These are phyloP conservation scores for cucumber (Cucumis sativus) DNA, from an alignment of 306 rosid species.

Conservation along the genomic window Cucumber_9930_V3 NC_026655.2:31159501-31160000, in stretches of 20 bases:
- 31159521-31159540: not conserved
- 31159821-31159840: slow-evolving; percentile 47
- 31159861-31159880: not conserved
- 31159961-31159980: not conserved
- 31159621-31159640: not conserved
- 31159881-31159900: not conserved
- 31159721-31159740: not conserved
- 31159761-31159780: slow-evolving; percentile 77
- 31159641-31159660: not conserved
- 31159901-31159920: not conserved
- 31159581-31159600: slow-evolving; percentile 56
- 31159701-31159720: not conserved
- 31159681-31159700: not conserved
- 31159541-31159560: not conserved
- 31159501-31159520: not conserved
- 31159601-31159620: slow-evolving; percentile 93
- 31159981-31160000: not conserved
- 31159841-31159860: slow-evolving; percentile 2
- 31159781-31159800: slow-evolving; percentile 75
- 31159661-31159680: not conserved
- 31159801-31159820: slow-evolving; percentile 55
- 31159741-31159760: slow-evolving; percentile 28
- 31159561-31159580: slow-evolving; percentile 68
- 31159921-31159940: not conserved
- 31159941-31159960: not conserved